These are phyloP conservation scores for Neurospora sublineolata DNA, from an alignment of 495 filamentous ascomycete species.

Conservation along the genomic window DNA sequence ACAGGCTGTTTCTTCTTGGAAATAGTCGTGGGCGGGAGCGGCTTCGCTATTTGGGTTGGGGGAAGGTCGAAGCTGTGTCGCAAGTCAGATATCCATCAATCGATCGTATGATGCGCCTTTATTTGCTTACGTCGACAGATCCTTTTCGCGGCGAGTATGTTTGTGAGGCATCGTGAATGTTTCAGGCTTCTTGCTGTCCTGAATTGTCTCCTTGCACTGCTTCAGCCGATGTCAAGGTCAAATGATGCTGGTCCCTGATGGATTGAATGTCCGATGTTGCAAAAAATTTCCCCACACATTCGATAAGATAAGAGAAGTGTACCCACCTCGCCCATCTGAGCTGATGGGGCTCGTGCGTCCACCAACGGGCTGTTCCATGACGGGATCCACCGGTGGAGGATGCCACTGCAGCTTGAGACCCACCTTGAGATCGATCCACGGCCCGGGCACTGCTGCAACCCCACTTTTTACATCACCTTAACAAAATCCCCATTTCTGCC, in stretches of 20 bases:
- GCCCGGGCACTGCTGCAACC: neutral
- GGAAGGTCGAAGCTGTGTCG: constrained; percentile 58
- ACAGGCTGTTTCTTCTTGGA: constrained; percentile 21
- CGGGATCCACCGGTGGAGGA: neutral
- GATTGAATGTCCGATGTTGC: neutral
- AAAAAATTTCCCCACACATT: constrained; percentile 6
- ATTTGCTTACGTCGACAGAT: constrained; percentile 27
- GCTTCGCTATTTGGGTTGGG: constrained; percentile 54
- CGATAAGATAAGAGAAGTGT: constrained; percentile 9
- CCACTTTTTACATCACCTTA: neutral
- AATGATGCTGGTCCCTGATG: neutral
- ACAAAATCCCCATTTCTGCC: neutral
- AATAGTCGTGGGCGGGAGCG: constrained; percentile 48
- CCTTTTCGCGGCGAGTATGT: constrained; percentile 54
- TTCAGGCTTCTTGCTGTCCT: neutral
- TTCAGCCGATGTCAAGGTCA: neutral
- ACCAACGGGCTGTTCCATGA: neutral
- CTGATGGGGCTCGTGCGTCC: neutral
- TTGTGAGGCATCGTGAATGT: constrained; percentile 64
- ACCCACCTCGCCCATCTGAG: neutral
- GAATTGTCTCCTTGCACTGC: constrained; percentile 1
- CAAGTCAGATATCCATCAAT: constrained; percentile 6
- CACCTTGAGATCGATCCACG: neutral
- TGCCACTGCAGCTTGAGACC: neutral
- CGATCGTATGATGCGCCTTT: neutral